Evolutionary conservation across 2,329 filamentous ascomycete species (phyloP).

Genomic region (Fusarium denticulatum): DNA sequence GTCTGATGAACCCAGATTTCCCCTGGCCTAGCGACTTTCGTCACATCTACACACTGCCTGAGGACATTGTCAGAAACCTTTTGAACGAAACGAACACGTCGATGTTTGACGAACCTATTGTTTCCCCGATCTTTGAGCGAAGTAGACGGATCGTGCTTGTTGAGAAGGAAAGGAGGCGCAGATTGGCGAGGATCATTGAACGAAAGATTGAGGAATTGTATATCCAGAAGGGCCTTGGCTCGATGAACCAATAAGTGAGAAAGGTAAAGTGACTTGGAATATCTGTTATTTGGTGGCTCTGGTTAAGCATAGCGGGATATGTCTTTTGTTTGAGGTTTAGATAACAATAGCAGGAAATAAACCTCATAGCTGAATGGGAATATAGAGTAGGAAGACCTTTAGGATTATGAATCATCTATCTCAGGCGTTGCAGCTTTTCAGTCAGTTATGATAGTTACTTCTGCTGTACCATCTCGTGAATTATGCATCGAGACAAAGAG

Average conservation of each 20-base stretch:
- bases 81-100: neutral
- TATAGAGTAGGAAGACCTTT: neutral
- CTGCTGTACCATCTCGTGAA: neutral
- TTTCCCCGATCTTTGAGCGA: neutral
- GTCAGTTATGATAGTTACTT: neutral
- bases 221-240: neutral
- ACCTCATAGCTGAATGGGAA: accelerated
- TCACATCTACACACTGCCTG: neutral
- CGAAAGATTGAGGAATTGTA: neutral
- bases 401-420: too few relatives aligned
- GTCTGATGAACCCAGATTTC: neutral
- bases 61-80: neutral
- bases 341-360: neutral
- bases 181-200: neutral
- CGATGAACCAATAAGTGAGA: neutral
- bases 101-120: neutral
- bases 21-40: neutral
- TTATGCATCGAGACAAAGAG: neutral
- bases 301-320: neutral
- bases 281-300: accelerated
- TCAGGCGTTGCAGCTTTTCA: neutral
- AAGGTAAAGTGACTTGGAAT: neutral
- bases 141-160: neutral
- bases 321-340: neutral
- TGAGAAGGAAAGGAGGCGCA: neutral